Evolutionary conservation across 2,329 filamentous ascomycete species (phyloP), one percentile per base, ranked within the genome.

Genomic region (Pseudogymnoascus sp.): DNA sequence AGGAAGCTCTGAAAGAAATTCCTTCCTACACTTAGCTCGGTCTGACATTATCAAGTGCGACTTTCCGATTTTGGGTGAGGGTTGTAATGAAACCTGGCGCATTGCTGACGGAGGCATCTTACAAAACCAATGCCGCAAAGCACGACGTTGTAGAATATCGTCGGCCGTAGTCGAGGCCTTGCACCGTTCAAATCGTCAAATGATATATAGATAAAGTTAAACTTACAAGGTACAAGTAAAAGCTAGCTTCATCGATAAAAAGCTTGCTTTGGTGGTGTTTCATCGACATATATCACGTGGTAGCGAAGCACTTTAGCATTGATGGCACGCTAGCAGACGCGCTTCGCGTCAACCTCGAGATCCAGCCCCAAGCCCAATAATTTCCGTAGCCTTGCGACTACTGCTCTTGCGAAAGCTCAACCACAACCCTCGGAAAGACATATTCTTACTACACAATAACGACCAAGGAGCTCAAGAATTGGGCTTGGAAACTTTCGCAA

Each of bases 261-360:
- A 37, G 33, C 33, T 59, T 33, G 31, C 31, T 33, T 33, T 60
- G 58, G 2, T 60, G 38, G 23, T 60, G 58, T 38, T 41, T 60
- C 21, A 60, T 25, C 8, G 5, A n/a, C 21, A 16, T 40, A 8
- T 16, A 60, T 38, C 58, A 60, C 58, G 58, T 60, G 58, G 21
- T 7, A 23, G 58, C 33, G 18, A 40, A 40, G 16, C 58, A 60
- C 58, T 60, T 60, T 40, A 60, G 58, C 33, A 60, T 31, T 38
- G 11, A 60, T 41, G 49, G 49, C 58, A 40, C 38, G 38, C 58
- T 60, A 60, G 35, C 49, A 55, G 58, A 60, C 58, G 58, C 58
- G 58, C 58, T 40, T 60, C 58, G 58, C 58, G 58, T 60, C 58
- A 41, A 60, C 58, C 58, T 60, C 58, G 5, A 38, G 38, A 60